These are phyloP conservation scores for Solanum sparsipilum DNA, from an alignment of 257 asterid species.

Conservation along the genomic window DNA sequence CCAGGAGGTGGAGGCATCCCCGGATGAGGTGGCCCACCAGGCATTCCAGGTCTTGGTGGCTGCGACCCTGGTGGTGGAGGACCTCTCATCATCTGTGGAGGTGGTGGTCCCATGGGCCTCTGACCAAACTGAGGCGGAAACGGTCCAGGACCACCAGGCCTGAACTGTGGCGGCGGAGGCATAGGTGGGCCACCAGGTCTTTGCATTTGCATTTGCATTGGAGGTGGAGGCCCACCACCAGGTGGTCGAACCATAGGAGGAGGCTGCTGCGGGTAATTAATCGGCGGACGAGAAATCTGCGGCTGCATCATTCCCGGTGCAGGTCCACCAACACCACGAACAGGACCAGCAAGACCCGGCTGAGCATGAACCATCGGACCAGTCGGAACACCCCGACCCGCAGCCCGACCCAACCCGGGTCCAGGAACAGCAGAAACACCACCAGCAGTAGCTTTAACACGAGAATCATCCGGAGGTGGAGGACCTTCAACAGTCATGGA, in stretches of 20 bases:
- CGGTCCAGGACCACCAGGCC: background rate
- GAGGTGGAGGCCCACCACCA: conserved; percentile 21
- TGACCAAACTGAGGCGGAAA: conserved; percentile 68
- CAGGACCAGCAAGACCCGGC: conserved; percentile 88
- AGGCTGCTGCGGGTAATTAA: conserved; percentile 31
- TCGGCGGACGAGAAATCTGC: conserved; percentile 71
- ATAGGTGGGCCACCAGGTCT: conserved; percentile 33
- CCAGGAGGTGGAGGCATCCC: conserved; percentile 78
- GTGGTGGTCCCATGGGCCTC: conserved; percentile 71
- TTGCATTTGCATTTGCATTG: conserved; percentile 32
- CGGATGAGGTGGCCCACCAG: conserved; percentile 49
- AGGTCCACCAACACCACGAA: conserved; percentile 88
- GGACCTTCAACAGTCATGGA: conserved; percentile 96
- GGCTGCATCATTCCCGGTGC: conserved; percentile 98
- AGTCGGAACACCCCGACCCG: conserved; percentile 72
- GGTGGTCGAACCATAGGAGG: conserved; percentile 50
- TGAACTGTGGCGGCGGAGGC: conserved; percentile 30
- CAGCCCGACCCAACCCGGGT: conserved; percentile 77
- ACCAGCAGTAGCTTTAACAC: conserved; percentile 45
- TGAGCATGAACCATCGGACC: conserved; percentile 61
- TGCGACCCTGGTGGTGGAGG: conserved; percentile 61
- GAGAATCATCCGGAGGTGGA: conserved; percentile 89
- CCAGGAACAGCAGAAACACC: conserved; percentile 43
- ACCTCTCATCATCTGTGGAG: conserved; percentile 61
- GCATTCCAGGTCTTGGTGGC: conserved; percentile 80